A percentile compares a stretch with the other conserved stretches of the same genome.
These are phyloP conservation scores for Colletotrichum musae DNA, from an alignment of 2,329 filamentous ascomycete species.

Conservation along the genomic window DNA sequence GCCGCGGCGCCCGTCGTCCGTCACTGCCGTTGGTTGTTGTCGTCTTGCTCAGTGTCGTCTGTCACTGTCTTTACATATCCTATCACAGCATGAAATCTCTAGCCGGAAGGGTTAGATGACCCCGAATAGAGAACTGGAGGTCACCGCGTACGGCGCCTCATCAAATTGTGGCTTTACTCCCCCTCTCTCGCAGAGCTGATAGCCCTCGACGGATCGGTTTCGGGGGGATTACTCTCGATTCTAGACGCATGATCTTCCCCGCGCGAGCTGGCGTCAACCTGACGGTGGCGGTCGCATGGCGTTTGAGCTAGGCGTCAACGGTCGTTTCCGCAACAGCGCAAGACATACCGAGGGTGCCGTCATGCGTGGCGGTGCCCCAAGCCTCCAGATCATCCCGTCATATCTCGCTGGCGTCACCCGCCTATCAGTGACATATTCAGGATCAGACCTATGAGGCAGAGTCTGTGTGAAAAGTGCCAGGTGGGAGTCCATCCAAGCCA, in stretches of 20 bases:
- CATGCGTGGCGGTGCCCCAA: background rate
- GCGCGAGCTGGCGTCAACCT: conserved; percentile 5
- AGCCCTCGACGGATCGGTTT: background rate
- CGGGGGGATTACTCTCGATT: background rate
- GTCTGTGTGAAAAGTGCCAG: conserved; percentile 14
- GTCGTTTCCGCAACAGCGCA: conserved; percentile 10
- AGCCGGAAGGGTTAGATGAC: no score
- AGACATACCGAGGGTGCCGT: background rate
- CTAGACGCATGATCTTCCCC: conserved; percentile 17
- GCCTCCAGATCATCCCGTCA: conserved; percentile 1
- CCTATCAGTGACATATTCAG: conserved; percentile 11
- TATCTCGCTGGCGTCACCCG: background rate
- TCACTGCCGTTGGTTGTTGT: no score
- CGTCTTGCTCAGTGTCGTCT: no score
- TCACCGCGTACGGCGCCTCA: background rate
- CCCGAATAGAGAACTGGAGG: no score
- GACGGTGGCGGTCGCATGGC: conserved; percentile 30
- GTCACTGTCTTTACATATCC: no score
- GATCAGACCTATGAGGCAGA: conserved; percentile 22
- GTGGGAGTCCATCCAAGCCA: conserved; percentile 25
- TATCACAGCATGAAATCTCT: no score
- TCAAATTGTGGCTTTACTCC: background rate
- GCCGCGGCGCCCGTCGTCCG: background rate
- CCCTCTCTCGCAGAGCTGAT: conserved; percentile 15
- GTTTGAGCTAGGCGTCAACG: conserved; percentile 9